Conservation (phyloP, 75 land plant species). For the Sequoia sempervirens region DNA sequence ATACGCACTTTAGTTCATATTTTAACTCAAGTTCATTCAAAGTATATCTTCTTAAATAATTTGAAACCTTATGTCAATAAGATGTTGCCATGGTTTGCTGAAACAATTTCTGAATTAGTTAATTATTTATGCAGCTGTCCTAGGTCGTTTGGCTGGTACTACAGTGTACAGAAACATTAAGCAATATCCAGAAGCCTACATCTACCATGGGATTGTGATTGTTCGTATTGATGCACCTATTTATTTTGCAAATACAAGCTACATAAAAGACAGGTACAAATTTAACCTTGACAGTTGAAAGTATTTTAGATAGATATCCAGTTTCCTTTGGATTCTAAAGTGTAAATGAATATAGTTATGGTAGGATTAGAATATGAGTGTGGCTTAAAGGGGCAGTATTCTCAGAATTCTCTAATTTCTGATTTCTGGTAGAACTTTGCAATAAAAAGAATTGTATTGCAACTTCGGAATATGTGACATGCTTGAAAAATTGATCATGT, state of each 20-base stretch:
- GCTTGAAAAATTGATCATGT: not conserved
- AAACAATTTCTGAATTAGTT: not conserved
- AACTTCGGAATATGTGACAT: not conserved
- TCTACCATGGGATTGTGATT: conserved; percentile 90
- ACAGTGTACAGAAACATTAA: conserved; percentile 84
- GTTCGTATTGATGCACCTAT: conserved; percentile 96
- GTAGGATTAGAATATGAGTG: not conserved
- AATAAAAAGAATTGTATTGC: not conserved
- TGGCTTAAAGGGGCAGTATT: not conserved
- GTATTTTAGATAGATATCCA: not conserved
- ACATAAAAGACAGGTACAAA: conserved; percentile 86
- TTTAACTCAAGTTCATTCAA: not conserved
- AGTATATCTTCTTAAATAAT: not conserved
- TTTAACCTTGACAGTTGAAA: not conserved
- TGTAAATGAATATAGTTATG: not conserved
- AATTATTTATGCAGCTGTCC: conserved; percentile 58
- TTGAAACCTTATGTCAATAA: not conserved
- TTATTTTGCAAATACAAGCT: conserved; percentile 93
- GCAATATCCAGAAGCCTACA: conserved; percentile 97
- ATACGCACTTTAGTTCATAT: not conserved
- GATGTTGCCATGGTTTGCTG: not conserved
- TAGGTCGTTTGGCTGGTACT: conserved; percentile 97
- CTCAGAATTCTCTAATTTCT: not conserved
- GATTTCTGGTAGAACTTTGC: not conserved
- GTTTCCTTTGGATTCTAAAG: not conserved